Evolutionary conservation across 2,329 filamentous ascomycete genomes (phyloP).

Genomic region (Dactylellina leptospora): DNA sequence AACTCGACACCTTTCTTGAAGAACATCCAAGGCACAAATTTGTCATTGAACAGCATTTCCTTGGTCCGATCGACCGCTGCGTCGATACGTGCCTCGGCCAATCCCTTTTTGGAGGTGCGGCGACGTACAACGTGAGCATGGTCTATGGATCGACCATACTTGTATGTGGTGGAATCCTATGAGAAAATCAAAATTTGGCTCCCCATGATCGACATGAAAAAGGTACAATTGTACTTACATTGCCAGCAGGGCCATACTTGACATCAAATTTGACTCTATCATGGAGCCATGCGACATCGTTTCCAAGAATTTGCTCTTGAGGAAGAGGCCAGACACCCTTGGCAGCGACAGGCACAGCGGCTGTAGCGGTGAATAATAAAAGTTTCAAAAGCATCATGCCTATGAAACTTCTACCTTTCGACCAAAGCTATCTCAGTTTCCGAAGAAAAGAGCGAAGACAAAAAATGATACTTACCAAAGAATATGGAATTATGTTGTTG

Average conservation of each 20-base stretch:
- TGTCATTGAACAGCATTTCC: slow-evolving; percentile 71
- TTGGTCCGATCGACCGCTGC: slow-evolving; percentile 64
- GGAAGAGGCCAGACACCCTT: slow-evolving; percentile 48
- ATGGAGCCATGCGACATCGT: slow-evolving; percentile 30
- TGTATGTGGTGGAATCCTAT: slow-evolving; percentile 65
- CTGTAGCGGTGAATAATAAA: slow-evolving; percentile 11
- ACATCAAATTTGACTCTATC: slow-evolving; percentile 32
- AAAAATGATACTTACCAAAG: too few species aligned
- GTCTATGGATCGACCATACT: slow-evolving; percentile 61
- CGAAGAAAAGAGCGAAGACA: too few species aligned
- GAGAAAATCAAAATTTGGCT: slow-evolving; percentile 52
- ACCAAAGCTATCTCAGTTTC: neutral
- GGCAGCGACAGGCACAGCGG: slow-evolving; percentile 4
- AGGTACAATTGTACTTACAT: slow-evolving; percentile 58
- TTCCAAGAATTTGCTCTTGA: slow-evolving; percentile 42
- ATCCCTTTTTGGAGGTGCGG: slow-evolving; percentile 67
- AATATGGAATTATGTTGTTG: too few species aligned
- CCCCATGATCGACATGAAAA: too few species aligned
- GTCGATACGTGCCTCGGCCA: slow-evolving; percentile 60
- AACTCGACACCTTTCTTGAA: slow-evolving; percentile 71
- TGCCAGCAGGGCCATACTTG: slow-evolving; percentile 20
- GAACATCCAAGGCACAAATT: slow-evolving; percentile 81
- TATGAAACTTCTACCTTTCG: neutral
- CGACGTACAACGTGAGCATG: slow-evolving; percentile 63
- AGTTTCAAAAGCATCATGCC: slow-evolving; percentile 27